Evolutionary conservation across 192 early-diverging fungal species (phyloP), one percentile per base, ranked within the genome.

Genomic region (Coemansia asiatica): DNA sequence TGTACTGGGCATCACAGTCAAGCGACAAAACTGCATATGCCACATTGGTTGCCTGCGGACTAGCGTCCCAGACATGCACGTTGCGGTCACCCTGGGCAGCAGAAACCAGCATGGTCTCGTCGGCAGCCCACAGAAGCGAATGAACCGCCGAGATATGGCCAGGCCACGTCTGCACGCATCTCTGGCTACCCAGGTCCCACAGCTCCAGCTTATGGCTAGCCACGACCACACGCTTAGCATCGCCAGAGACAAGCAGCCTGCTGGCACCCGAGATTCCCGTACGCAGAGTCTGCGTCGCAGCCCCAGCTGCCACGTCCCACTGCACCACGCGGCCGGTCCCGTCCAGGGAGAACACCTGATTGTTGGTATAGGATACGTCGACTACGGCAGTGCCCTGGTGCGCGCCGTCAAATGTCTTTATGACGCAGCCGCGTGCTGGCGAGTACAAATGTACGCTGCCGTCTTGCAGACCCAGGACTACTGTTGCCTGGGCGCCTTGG

Each of bases 131-230:
- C 61, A 69, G 31, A 25, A 82, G 67, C 6, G 23, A 50, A 56
- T 67, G 61, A 49, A 76, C 40, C 56, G 69, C 33, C 21, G 66
- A 18, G 2, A 70, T 70, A 50, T 82, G 79, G 6, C 74, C 79
- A 8, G 64, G 63, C 67, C 64, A 82, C 22, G 31, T 16, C 8
- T 57, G 57, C 55, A 64, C 26, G 28, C 4, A n/a, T 15, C 31
- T 19, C 36, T 53, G 33, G 7, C 22, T 38, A 22, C 25, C 55
- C 0, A 75, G 18, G 36, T 82, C 79, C 73, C 73, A 75, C 35
- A 82, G 38, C 25, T 82, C 79, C 19, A 76, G 63, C 23, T 62
- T 56, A 31, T 76, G 79, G 58, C 74, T 82, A 44, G 74, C 71
- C 15, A 82, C 70, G 0, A 60, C 79, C 22, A 73, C 70, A 28